Evolutionary conservation across 2,329 filamentous ascomycete genomes (phyloP).

Genomic region (Helotiales sp.): DNA sequence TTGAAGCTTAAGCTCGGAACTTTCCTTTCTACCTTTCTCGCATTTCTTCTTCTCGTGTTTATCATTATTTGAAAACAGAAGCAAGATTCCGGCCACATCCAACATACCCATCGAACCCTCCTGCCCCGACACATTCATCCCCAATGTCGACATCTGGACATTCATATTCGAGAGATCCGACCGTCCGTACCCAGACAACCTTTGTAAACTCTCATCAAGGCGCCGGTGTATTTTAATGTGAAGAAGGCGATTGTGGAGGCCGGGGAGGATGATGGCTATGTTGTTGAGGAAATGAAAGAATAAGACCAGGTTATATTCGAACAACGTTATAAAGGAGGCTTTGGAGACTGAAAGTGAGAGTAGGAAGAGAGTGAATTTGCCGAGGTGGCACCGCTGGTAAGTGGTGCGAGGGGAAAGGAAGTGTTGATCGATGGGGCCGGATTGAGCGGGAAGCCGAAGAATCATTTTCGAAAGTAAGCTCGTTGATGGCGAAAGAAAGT

Average conservation of each 20-base stretch:
- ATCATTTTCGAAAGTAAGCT: neutral
- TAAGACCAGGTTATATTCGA: conserved; percentile 85
- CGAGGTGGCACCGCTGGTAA: conserved; percentile 87
- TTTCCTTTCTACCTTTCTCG: too few species aligned
- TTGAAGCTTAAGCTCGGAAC: too few species aligned
- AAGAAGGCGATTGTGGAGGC: conserved; percentile 91
- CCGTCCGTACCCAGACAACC: neutral
- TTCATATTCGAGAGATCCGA: conserved; percentile 1
- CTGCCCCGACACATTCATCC: neutral
- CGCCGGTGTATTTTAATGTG: conserved; percentile 90
- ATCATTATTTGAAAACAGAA: too few species aligned
- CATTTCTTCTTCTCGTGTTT: too few species aligned
- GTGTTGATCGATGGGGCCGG: conserved; percentile 82
- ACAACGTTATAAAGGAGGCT: conserved; percentile 83
- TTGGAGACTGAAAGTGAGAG: conserved; percentile 84
- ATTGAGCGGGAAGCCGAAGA: neutral
- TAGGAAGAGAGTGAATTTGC: conserved; percentile 81
- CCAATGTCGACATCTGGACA: neutral
- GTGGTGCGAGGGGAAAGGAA: conserved; percentile 86
- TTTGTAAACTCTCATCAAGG: conserved; percentile 50
- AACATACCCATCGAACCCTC: neutral
- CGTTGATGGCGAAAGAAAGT: neutral
- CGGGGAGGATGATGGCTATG: conserved; percentile 88
- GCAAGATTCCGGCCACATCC: too few species aligned
- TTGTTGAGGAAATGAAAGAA: conserved; percentile 92